Base-by-base conservation (phyloP, 2,329 filamentous ascomycete genomes). In the Fusarium cyanostomum region DNA sequence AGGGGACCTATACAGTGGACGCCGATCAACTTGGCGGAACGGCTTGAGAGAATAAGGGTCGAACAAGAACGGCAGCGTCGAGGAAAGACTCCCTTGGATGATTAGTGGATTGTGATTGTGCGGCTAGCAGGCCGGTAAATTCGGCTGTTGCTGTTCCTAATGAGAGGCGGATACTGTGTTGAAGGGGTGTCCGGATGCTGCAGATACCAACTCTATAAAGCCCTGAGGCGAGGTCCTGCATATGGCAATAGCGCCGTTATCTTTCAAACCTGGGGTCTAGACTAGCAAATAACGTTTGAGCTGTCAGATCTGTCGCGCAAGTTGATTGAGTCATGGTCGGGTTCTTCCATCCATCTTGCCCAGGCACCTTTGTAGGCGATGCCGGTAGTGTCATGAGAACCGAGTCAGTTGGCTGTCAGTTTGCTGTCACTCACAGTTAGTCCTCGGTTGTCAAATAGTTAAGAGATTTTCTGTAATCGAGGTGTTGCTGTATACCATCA, bases 1-100 rank as follows among this genome's bases (percentile, higher is more conserved):
- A 56, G 43, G 24, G 67, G 66, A 4, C 63, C 65, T 50, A 35
- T 43, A 12, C 52, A 39, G 35, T 70, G 67, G 67, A 69, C 60
- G 11, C 60, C 61, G 11, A 27, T 45, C 7, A 60, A 69, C 41
- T 37, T 70, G 51, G 43, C 48, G 10, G 63, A 69, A 30, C 61
- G 65, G n/a, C 46, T 70, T 11, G 63, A 70, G 43, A 54, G 49
- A 24, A 45, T 69, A 34, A 56, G 43, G 31, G 38, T 52, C 21
- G 55, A 66, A 33, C 46, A 61, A 27, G 52, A 59, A 16, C 48
- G 41, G 35, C 51, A 57, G 16, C 42, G 58, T 43, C n/a, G 46
- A 56, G 30, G 34, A 34, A 44, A 48, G 35, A 42, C 30, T 44
- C 27, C 33, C 5, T 11, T 12, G n/a, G n/a, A 46, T 8, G 41